Conservation (phyloP, 2,329 filamentous ascomycete species). For the Cladophialophora psammophila region DNA sequence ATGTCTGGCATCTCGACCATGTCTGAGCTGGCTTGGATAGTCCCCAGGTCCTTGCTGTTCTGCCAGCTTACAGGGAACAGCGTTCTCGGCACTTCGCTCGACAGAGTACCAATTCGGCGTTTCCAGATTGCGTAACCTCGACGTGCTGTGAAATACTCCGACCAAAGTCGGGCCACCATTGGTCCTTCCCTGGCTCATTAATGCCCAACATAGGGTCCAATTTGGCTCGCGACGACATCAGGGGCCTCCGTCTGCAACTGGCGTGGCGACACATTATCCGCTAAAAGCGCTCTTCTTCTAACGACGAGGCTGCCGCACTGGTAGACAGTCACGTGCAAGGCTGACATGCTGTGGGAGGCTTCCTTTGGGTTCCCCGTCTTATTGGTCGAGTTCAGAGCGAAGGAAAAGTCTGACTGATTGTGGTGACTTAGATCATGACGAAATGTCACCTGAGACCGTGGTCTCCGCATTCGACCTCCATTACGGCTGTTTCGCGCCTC, state of each 20-base stretch:
- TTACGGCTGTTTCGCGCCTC: not conserved
- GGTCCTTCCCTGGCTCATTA: not conserved
- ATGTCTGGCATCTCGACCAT: not conserved
- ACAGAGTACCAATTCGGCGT: not conserved
- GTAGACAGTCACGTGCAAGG: not conserved
- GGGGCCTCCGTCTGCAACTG: not conserved
- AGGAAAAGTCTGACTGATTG: not conserved
- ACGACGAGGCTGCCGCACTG: not conserved
- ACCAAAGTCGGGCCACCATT: not conserved
- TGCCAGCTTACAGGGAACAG: not conserved
- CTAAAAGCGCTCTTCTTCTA: not conserved
- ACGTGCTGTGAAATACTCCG: slow-evolving; percentile 19
- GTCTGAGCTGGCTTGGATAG: not conserved
- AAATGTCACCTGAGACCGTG: not conserved
- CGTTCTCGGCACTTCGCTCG: not conserved
- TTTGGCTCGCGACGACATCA: not conserved
- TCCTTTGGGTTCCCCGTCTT: not conserved
- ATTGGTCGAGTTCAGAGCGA: not conserved
- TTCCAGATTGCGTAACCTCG: slow-evolving; percentile 13
- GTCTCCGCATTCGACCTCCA: not conserved
- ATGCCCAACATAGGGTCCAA: not conserved
- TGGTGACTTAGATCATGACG: not conserved
- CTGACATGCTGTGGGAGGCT: not conserved
- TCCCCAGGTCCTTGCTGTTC: not conserved
- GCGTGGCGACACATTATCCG: not conserved